Evolutionary conservation across 2,329 filamentous ascomycete species (phyloP), one percentile per base, ranked within the genome.

Genomic region (Arachnomyces sp.): DNA sequence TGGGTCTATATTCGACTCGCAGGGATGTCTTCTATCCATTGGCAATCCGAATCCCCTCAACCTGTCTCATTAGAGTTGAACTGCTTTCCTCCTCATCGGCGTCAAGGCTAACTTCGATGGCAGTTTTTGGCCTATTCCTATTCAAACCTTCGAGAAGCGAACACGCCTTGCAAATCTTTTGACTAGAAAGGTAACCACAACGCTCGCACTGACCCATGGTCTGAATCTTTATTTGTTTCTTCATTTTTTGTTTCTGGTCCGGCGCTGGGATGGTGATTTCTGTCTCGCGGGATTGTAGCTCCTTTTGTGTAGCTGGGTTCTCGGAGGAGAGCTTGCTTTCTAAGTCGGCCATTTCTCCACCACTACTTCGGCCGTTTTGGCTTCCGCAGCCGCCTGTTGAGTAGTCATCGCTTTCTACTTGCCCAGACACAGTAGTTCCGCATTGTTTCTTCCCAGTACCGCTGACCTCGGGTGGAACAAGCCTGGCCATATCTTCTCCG

Each of bases 111-210:
- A 66, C 53, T 46, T 68, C 63, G 28, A 71, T 69, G 6, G 59
- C 52, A 6, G 63, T 68, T 50, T 63, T 66, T 25, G 72, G 72
- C 9, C 67, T 55, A 46, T 70, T 77, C 54, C 92, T 95, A 59
- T 98, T 98, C 35, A 98, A 63, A 0, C 84, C 86, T 52, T 96
- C 89, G 2, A 98, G 74, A 33, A 98, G 68, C 46, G 81, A 82
- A 59, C 92, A 98, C 0, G 92, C 92, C 64, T 98, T 94, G 65
- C 92, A 98, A 30, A 95, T 77, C 20, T 78, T 76, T 62, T 98
- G 92, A 53, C 89, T 95, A 2, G 92, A 94, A 63, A 98, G 84
- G 59, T 96, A 98, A 11, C 92, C 92, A 53, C 92, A 98, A 38
- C 78, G 81, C 55, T 82, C 77, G 57, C 92, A 98, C 48, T 80